Evolutionary conservation across 2,329 filamentous ascomycete species (phyloP), one percentile per base, ranked within the genome.

Genomic region (Cladophialophora carrionii): DNA sequence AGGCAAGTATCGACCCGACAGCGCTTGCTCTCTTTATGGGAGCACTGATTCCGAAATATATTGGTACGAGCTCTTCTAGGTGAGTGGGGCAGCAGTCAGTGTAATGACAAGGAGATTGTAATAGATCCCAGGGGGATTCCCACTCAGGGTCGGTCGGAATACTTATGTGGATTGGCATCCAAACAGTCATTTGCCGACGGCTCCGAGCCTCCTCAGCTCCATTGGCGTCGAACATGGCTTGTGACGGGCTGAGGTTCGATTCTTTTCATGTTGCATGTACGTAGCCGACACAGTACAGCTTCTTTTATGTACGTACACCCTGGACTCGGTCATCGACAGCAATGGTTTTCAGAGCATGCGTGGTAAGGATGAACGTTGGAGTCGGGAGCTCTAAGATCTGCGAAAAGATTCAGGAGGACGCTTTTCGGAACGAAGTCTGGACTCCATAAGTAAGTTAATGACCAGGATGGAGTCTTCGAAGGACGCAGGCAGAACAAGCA

Each of bases 31-130:
- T 61, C 32, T 41, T 61, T 20, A 64, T 4, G 26, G 61, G 57
- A 32, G 51, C 37, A 31, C 56, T 46, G 32, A 64, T 32, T 17
- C 54, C 61, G 57, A 64, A 61, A 26, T 61, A 61, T 34, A 46
- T 61, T n/a, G n/a, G n/a, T n/a, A n/a, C n/a, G n/a, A n/a, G 26
- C 26, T 29, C 26, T 29, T 29, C 3, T 6, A 29, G 26, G 6
- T 29, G 26, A 6, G 6, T 29, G 26, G 6, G 6, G 3, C 26
- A 2, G 81, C 81, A 4, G 80, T 80, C 2, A 73, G 72, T 4
- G 74, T 82, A 67, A 83, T 80, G 34, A 81, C 71, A 71, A 78
- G 82, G 7, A 82, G 69, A 63, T 82, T 82, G 1, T 78, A 76
- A 32, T 73, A 72, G n/a, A n/a, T n/a, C n/a, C n/a, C n/a, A n/a